These are phyloP conservation scores for Lentithecium fluviatile DNA, from an alignment of 495 filamentous ascomycete species.

Conservation along the genomic window DNA sequence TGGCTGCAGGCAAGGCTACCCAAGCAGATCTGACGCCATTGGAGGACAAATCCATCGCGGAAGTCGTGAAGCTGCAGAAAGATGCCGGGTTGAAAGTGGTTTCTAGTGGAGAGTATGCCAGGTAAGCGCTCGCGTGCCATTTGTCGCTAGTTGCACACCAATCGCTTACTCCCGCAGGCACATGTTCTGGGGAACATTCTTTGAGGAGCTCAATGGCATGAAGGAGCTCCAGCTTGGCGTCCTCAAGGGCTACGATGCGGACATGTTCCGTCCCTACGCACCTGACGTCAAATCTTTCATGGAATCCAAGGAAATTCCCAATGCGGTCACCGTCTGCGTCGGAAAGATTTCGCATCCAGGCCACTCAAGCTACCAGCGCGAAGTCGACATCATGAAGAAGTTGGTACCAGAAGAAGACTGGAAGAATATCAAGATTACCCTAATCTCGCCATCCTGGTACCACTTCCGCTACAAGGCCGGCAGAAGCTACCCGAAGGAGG, in stretches of 20 bases:
- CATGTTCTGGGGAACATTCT: conserved; percentile 42
- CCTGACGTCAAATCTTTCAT: conserved; percentile 43
- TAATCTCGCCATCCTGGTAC: conserved; percentile 41
- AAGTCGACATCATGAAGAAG: conserved; percentile 42
- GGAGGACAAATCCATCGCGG: conserved; percentile 41
- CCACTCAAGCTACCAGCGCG: conserved; percentile 36
- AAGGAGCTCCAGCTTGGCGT: conserved; percentile 40
- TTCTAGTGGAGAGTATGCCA: conserved; percentile 41
- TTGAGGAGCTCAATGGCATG: conserved; percentile 43
- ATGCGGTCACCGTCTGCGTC: conserved; percentile 40
- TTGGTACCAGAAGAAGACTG: conserved; percentile 38
- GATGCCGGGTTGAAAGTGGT: conserved; percentile 38
- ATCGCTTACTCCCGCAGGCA: conserved; percentile 10
- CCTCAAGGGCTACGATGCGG: conserved; percentile 37
- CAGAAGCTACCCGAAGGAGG: conserved; percentile 38
- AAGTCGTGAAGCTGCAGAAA: conserved; percentile 42
- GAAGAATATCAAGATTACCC: conserved; percentile 43
- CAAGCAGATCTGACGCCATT: conserved; percentile 31
- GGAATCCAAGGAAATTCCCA: conserved; percentile 43
- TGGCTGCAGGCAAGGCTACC: conserved; percentile 34
- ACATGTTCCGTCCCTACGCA: conserved; percentile 43
- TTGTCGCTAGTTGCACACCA: neutral
- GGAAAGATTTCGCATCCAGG: conserved; percentile 41
- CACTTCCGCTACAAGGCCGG: conserved; percentile 41
- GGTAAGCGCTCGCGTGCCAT: conserved; percentile 3